Conservation (phyloP, 352 stramenopile genomes). For the Phytophthora sansomeana region DNA sequence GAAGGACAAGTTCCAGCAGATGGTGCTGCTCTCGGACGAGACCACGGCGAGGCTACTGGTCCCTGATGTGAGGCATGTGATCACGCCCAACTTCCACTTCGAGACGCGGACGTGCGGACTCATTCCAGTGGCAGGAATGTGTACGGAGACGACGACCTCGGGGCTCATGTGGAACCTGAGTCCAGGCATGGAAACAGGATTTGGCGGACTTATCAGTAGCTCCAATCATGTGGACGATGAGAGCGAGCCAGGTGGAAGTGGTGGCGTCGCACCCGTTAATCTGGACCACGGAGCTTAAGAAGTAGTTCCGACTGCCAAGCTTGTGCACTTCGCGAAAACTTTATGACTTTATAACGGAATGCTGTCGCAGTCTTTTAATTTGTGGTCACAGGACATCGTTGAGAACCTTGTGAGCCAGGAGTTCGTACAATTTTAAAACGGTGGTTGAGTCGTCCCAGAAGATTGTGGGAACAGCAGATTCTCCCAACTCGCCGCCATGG, state of each 20-base stretch:
- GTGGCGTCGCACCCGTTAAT: slow-evolving; percentile 82
- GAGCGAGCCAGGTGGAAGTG: slow-evolving; percentile 63
- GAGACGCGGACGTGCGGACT: slow-evolving; percentile 95
- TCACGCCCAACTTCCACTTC: slow-evolving; percentile 87
- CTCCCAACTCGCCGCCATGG: too few relatives aligned
- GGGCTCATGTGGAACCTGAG: slow-evolving; percentile 93
- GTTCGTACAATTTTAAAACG: too few relatives aligned
- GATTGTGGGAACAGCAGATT: too few relatives aligned
- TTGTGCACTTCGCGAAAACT: too few relatives aligned
- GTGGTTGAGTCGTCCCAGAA: too few relatives aligned
- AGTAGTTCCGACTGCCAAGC: slow-evolving; percentile 25
- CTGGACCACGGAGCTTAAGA: slow-evolving; percentile 89
- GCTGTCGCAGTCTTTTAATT: too few relatives aligned
- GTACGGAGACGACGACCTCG: slow-evolving; percentile 79
- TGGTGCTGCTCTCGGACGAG: slow-evolving; percentile 91
- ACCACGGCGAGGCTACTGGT: slow-evolving; percentile 89
- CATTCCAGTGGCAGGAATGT: slow-evolving; percentile 90
- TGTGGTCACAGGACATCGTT: too few relatives aligned
- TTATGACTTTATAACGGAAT: too few relatives aligned
- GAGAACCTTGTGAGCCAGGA: too few relatives aligned
- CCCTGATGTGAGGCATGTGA: slow-evolving; percentile 62
- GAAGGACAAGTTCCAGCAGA: slow-evolving; percentile 75
- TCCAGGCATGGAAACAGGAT: slow-evolving; percentile 61
- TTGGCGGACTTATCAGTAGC: slow-evolving; percentile 86
- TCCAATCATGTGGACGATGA: slow-evolving; percentile 79